phyloP scores from a whole-genome alignment of 2,329 filamentous ascomycete genomes.

The Ceratocystis cubensis region DNA sequence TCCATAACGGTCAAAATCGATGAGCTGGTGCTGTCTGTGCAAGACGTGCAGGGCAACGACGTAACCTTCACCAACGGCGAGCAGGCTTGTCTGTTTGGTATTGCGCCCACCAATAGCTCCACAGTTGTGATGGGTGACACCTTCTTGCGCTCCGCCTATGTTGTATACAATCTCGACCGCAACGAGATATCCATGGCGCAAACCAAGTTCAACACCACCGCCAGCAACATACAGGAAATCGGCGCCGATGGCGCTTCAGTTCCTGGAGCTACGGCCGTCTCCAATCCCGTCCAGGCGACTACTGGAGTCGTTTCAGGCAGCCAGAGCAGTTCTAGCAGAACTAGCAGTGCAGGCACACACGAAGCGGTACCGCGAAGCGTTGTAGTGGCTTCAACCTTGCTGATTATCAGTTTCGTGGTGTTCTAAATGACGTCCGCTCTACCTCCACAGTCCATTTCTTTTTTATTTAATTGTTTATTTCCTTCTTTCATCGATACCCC shows the following conservation, averaged over 20 bases:
- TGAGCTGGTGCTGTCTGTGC: constrained; percentile 46
- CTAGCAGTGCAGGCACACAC: background rate
- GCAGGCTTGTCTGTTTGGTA: constrained; percentile 53
- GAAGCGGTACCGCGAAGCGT: background rate
- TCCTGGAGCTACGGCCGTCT: constrained; percentile 41
- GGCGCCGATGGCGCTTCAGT: constrained; percentile 36
- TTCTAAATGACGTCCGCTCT: background rate
- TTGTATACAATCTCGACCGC: constrained; percentile 62
- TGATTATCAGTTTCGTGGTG: too few relatives aligned
- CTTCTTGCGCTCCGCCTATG: constrained; percentile 61
- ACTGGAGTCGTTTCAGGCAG: constrained; percentile 28
- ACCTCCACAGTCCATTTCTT: background rate
- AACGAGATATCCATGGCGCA: constrained; percentile 60
- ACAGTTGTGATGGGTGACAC: constrained; percentile 60
- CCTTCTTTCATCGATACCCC: background rate
- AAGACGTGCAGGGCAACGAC: constrained; percentile 35
- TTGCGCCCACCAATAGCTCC: constrained; percentile 43
- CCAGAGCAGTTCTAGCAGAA: background rate
- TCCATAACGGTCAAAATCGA: constrained; percentile 43
- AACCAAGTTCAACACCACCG: constrained; percentile 45
- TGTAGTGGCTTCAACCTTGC: background rate
- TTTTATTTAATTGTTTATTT: background rate
- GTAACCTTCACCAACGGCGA: constrained; percentile 41
- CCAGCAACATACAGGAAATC: constrained; percentile 42
- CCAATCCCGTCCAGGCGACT: constrained; percentile 38